Evolutionary conservation across 129 eudicot genomes (phyloP).

Genomic region (Ambrosia artemisiifolia): DNA sequence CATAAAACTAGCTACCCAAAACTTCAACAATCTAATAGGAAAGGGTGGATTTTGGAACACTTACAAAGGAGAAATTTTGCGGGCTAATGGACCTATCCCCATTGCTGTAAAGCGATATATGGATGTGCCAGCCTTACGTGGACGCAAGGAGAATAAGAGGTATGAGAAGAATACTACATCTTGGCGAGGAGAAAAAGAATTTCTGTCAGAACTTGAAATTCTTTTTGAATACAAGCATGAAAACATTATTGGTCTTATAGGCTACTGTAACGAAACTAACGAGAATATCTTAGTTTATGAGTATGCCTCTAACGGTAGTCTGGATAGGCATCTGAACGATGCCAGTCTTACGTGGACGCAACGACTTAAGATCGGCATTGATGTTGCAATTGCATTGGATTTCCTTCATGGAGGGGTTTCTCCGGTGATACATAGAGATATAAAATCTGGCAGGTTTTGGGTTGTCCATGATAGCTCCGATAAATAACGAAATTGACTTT

Average conservation of each 20-base stretch:
- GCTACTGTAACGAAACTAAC: background rate
- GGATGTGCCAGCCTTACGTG: no score
- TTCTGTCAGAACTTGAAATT: background rate
- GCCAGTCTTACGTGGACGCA: background rate
- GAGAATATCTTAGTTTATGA: background rate
- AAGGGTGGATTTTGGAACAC: background rate
- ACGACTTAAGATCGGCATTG: background rate
- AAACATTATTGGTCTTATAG: background rate
- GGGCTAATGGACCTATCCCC: background rate
- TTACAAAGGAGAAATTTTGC: background rate
- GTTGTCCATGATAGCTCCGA: background rate
- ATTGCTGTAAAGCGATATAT: background rate
- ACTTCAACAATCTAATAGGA: background rate
- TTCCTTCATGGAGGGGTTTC: background rate
- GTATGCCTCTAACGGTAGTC: background rate
- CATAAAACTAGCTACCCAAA: background rate
- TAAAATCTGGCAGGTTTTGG: background rate
- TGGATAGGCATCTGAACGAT: background rate
- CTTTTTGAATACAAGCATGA: slow-evolving; percentile 2
- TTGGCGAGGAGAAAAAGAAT: background rate
- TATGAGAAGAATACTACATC: no score
- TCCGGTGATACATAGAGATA: background rate
- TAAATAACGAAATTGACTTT: background rate
- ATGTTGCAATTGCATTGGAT: background rate
- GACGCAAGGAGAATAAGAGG: no score